Evolutionary conservation across 192 early-diverging fungal genomes (phyloP), one percentile per base, ranked within the genome.

Genomic region (Linnemannia elongata): DNA sequence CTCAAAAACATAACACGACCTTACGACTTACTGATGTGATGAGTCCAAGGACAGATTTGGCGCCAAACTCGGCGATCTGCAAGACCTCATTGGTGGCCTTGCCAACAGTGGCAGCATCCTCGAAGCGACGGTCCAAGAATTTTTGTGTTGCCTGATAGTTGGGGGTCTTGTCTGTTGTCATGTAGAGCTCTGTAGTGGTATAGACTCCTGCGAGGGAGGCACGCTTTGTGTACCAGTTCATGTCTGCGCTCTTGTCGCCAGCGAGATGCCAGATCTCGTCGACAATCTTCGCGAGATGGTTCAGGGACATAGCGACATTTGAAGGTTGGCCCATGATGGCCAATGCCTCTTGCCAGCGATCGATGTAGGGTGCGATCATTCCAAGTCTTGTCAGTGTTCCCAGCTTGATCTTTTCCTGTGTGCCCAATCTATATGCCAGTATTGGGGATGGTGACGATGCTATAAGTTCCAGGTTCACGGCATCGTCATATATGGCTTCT

Each of bases 171-270:
- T 99, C 98, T 83, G 96, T 95, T 24, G 95, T 96, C 97, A 99
- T 97, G 87, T 94, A 99, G 63, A 99, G 85, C 87, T 99, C 97
- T 17, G 98, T 94, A 0, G 97, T 93, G 15, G 97, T 91, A 73
- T 97, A 99, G 15, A 96, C 94, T 33, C 93, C 94, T 4, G 96
- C 96, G 47, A 99, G 90, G 18, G 93, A 89, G 49, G 93, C 93
- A 27, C 98, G 92, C 77, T 96, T 96, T 66, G 93, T 93, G 84
- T 99, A 98, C 96, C 96, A 99, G 88, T 97, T 95, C 91, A 96
- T 92, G 87, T 96, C 95, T 13, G 93, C 90, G 52, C 95, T 95
- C 72, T 90, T 89, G 77, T 98, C 98, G 33, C 96, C 98, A 10
- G 98, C 96, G 76, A 95, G 87, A 74, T 94, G 94, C 96, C 96